A percentile compares a stretch with the other conserved stretches of the same genome.
Evolutionary conservation across 495 filamentous ascomycete species (phyloP).

Genomic region (Haplographium delicatum): DNA sequence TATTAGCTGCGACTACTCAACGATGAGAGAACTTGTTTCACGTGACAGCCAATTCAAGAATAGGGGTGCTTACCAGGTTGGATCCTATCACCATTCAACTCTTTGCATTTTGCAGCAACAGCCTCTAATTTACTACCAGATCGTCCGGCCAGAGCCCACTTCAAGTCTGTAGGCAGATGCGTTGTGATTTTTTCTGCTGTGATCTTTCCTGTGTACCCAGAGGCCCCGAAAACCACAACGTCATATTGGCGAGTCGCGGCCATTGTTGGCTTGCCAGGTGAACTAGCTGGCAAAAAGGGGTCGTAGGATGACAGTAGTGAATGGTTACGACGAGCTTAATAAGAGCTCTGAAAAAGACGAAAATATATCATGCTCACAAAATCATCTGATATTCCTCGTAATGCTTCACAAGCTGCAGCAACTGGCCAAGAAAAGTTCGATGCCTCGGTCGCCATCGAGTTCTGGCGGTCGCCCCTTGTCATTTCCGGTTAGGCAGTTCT

Average conservation of each 20-base stretch:
- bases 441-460: too few species aligned
- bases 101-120: constrained; percentile 59
- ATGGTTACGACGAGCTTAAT: too few species aligned
- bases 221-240: constrained; percentile 75
- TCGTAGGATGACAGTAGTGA: too few species aligned
- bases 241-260: constrained; percentile 61
- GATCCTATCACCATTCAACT: constrained; percentile 62
- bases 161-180: constrained; percentile 69
- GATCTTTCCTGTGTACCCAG: constrained; percentile 81
- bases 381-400: too few species aligned
- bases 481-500: too few species aligned
- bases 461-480: too few species aligned
- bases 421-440: too few species aligned
- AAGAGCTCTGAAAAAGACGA: background rate
- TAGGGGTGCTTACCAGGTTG: constrained; percentile 49
- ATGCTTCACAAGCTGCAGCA: too few species aligned
- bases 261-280: constrained; percentile 18
- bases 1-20: constrained; percentile 2
- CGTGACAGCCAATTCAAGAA: constrained; percentile 2
- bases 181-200: constrained; percentile 72
- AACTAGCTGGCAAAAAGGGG: too few species aligned
- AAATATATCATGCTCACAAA: background rate
- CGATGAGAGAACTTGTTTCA: too few species aligned
- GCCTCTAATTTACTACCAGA: constrained; percentile 65
- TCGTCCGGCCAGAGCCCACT: constrained; percentile 87